Base-by-base conservation (phyloP, 1,284 basidiomycete genomes). In the Tetrapyrgos nigripes region DNA sequence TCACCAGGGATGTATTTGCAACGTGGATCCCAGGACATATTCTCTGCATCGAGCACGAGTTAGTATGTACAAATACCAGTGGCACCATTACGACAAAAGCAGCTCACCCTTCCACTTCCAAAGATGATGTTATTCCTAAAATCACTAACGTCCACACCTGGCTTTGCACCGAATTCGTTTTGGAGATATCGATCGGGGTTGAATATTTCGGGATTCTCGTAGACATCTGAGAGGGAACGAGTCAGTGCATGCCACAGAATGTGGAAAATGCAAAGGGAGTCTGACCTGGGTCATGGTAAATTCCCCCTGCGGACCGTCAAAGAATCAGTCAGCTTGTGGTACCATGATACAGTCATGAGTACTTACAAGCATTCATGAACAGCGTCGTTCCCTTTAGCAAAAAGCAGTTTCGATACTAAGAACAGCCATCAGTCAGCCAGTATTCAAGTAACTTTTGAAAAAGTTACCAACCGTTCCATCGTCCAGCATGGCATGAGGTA, bases 271-370 rank as follows among this genome's bases (percentile, higher is more conserved):
- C n/a, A n/a, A n/a, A n/a, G n/a, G 24, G 11, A 49, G 3, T 17
- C 35, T 46, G 6, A 58, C 65, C 63, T 44, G 63, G 63, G 47
- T 63, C 61, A 35, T 64, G 64, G 21, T 57, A 65, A n/a, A 65
- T 62, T 0, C 61, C 63, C 53, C 57, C 65, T 66, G 37, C 4
- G 50, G 33, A 2, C 49, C n/a, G 24, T 23, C 19, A 13, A 9
- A 27, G 10, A 45, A 17, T 8, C 29, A 23, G 9, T 19, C 10
- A 37, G 27, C 26, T 9, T 14, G 27, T 2, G 28, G 27, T 24
- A 19, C 57, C 61, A 27, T 48, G 31, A 44, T 64, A 62, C 60
- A 61, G 17, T 11, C 26, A 45, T 31, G 23, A n/a, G 24, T 13
- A 55, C 54, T 56, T 29, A 64, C 64, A 62, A 8, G 56, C 47